Evolutionary conservation across 805 yeast species (phyloP).

Genomic region (Cyberlindnera misumaiensis): DNA sequence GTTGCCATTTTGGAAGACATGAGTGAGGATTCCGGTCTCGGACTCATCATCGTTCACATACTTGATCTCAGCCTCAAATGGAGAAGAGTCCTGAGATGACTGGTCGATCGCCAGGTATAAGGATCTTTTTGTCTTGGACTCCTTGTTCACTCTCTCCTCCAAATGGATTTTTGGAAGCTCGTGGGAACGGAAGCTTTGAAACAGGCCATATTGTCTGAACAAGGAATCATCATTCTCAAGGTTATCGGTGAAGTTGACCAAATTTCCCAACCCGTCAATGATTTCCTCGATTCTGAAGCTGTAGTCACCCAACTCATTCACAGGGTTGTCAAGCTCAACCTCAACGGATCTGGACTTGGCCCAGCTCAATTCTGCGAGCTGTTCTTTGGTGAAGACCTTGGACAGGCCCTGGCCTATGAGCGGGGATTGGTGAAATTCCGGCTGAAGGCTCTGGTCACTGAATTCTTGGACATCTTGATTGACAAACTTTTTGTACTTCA

Average conservation of each 20-base stretch:
- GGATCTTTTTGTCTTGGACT: slow-evolving; percentile 33
- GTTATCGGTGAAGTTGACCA: slow-evolving; percentile 34
- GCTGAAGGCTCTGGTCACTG: slow-evolving; percentile 40
- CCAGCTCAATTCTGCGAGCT: slow-evolving; percentile 36
- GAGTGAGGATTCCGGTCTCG: slow-evolving; percentile 13
- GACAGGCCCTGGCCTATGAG: slow-evolving; percentile 28
- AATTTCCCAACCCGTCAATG: slow-evolving; percentile 63
- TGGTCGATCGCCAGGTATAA: slow-evolving; percentile 28
- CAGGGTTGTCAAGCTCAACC: slow-evolving; percentile 36
- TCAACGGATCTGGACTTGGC: slow-evolving; percentile 36
- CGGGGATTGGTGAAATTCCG: slow-evolving; percentile 47
- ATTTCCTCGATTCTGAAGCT: slow-evolving; percentile 50
- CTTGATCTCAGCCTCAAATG: slow-evolving; percentile 29
- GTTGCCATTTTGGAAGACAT: slow-evolving; percentile 22
- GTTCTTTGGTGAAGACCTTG: slow-evolving; percentile 24
- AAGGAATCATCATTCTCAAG: slow-evolving; percentile 22
- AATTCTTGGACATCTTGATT: slow-evolving; percentile 28
- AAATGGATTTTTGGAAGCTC: slow-evolving; percentile 47
- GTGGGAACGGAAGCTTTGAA: slow-evolving; percentile 44
- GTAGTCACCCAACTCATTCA: slow-evolving; percentile 44
- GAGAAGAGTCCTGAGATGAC: slow-evolving; percentile 24
- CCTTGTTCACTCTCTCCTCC: slow-evolving; percentile 30
- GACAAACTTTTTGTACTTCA: slow-evolving; percentile 45
- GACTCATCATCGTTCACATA: slow-evolving; percentile 24
- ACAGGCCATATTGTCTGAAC: slow-evolving; percentile 29